phyloP scores from a whole-genome alignment of 2,329 filamentous ascomycete genomes.

The Bisporella sp. region DNA sequence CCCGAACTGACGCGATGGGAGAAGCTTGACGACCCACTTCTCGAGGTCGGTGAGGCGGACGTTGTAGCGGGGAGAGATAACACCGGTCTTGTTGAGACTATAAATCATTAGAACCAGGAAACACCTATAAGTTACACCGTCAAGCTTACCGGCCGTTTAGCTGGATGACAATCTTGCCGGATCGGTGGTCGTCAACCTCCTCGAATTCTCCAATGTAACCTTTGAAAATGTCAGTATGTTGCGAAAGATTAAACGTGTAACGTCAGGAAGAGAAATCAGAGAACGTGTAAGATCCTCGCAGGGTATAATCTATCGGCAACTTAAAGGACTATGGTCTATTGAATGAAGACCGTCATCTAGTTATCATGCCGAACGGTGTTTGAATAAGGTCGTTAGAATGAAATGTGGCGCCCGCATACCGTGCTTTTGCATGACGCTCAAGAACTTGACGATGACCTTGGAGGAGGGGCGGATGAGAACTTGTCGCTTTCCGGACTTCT shows the following conservation, averaged over 20 bases:
- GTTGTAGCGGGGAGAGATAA: slow-evolving; percentile 99
- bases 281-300: slow-evolving; percentile 97
- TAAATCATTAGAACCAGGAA: slow-evolving; percentile 8
- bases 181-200: slow-evolving; percentile 98
- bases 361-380: slow-evolving; percentile 88
- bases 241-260: slow-evolving; percentile 91
- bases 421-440: slow-evolving; percentile 98
- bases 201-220: slow-evolving; percentile 99
- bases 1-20: slow-evolving; percentile 99
- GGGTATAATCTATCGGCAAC: slow-evolving; percentile 87
- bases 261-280: slow-evolving; percentile 66
- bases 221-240: slow-evolving; percentile 67
- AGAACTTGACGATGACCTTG: slow-evolving; percentile 99
- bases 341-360: slow-evolving; percentile 90
- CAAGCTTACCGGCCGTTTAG: slow-evolving; percentile 75
- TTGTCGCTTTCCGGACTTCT: slow-evolving; percentile 99
- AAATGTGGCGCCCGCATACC: slow-evolving; percentile 57
- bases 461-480: slow-evolving; percentile 96
- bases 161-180: slow-evolving; percentile 99
- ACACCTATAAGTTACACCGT: neutral
- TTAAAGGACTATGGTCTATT: slow-evolving; percentile 99
- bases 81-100: slow-evolving; percentile 93
- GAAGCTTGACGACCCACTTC: slow-evolving; percentile 99
- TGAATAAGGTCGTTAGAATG: neutral
- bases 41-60: slow-evolving; percentile 94